These are phyloP conservation scores for Candida sp. DNA, from an alignment of 1,139 yeast species.

Conservation along the genomic window DNA sequence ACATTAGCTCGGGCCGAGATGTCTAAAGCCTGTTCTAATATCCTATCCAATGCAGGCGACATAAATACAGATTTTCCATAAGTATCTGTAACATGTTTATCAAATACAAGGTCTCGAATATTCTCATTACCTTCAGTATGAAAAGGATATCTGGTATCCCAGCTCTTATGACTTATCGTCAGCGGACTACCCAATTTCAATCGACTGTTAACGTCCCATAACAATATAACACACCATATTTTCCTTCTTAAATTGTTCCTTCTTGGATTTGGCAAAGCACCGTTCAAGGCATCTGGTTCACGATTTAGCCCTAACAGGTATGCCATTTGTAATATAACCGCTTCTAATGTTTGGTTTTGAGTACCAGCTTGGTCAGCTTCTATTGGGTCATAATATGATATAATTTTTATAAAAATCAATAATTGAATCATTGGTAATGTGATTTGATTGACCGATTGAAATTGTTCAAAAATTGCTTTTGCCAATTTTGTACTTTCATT, in stretches of 20 bases:
- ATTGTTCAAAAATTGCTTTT: constrained; percentile 50
- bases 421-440: constrained; percentile 51
- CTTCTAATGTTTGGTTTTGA: constrained; percentile 36
- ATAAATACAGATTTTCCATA: constrained; percentile 9
- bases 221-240: constrained; percentile 41
- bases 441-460: constrained; percentile 45
- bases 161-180: constrained; percentile 14
- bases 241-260: constrained; percentile 44
- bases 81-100: constrained; percentile 17
- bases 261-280: constrained; percentile 17
- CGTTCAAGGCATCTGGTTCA: constrained; percentile 30
- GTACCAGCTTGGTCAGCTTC: constrained; percentile 50
- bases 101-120: constrained; percentile 17
- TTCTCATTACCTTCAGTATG: constrained; percentile 21
- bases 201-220: constrained; percentile 23
- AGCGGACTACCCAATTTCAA: constrained; percentile 28
- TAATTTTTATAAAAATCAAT: constrained; percentile 31
- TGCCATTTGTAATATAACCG: constrained; percentile 40
- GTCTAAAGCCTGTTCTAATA: constrained; percentile 17
- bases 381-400: constrained; percentile 45
- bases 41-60: constrained; percentile 7
- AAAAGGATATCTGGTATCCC: constrained; percentile 27
- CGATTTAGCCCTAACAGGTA: constrained; percentile 44
- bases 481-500: constrained; percentile 46
- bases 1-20: constrained; percentile 19